Conservation (phyloP, 2,329 filamentous ascomycete genomes). For the Xylariales sp. region DNA sequence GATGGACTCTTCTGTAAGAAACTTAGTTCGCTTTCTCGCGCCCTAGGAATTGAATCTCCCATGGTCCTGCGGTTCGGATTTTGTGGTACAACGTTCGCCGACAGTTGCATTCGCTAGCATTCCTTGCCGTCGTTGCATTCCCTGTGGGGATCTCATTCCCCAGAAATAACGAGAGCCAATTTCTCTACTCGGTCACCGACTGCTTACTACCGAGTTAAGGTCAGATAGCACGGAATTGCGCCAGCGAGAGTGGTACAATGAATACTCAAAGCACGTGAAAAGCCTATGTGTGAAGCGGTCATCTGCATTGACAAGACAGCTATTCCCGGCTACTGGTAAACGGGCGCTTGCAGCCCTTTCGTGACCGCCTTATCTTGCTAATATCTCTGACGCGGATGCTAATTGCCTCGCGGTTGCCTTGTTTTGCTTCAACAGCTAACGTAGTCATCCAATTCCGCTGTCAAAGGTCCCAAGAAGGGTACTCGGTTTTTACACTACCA, state of each 20-base stretch:
- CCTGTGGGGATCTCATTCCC: slow-evolving; percentile 32
- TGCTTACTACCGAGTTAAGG: slow-evolving; percentile 27
- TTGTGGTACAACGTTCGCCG: slow-evolving; percentile 44
- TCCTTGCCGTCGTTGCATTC: slow-evolving; percentile 46
- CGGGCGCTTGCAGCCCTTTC: slow-evolving; percentile 23
- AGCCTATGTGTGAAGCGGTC: slow-evolving; percentile 11
- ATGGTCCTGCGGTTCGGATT: slow-evolving; percentile 39
- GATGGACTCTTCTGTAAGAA: slow-evolving; percentile 21
- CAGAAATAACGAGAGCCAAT: slow-evolving; percentile 14
- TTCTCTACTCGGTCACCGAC: slow-evolving; percentile 28
- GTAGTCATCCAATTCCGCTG: not conserved
- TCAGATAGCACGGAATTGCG: slow-evolving; percentile 11
- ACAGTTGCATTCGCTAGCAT: slow-evolving; percentile 47
- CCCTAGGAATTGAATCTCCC: slow-evolving; percentile 32
- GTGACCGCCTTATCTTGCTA: slow-evolving; percentile 29
- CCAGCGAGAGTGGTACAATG: slow-evolving; percentile 16
- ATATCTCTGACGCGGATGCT: slow-evolving; percentile 23
- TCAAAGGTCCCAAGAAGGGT: slow-evolving; percentile 10
- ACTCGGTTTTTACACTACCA: not conserved
- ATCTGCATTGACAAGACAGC: slow-evolving; percentile 24
- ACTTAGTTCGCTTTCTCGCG: slow-evolving; percentile 11
- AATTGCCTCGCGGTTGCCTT: slow-evolving; percentile 38
- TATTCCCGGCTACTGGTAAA: slow-evolving; percentile 35
- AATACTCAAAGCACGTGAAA: slow-evolving; percentile 26
- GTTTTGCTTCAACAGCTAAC: slow-evolving; percentile 15